Base-by-base conservation (phyloP, 192 early-diverging fungal genomes). In the Lunasporangiospora selenospora region DNA sequence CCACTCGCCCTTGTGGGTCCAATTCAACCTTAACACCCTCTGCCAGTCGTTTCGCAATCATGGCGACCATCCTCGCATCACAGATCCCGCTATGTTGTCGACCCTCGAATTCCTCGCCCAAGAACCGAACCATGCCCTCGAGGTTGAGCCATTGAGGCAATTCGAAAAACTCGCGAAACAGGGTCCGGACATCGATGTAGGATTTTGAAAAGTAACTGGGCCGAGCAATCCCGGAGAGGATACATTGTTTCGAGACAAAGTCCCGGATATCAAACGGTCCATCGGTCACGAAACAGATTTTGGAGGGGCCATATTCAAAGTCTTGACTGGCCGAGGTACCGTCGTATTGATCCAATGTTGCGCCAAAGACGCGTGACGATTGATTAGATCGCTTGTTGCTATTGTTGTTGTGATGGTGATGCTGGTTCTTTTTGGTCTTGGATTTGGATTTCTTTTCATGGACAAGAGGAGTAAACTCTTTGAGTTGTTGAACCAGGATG, bases 221-320 rank as follows among this genome's bases (percentile, higher is more conserved):
- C 23, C 82, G 64, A 24, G 57, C 23, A 21, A 89, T 79, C n/a
- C 67, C 18, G 5, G 83, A 85, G 31, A 80, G 65, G 0, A 51
- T 39, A 53, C 89, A 92, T 75, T 95, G 90, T 59, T 92, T 92
- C 19, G 76, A 65, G n/a, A 95, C 79, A 71, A 95, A 95, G 46
- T 93, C 89, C 8, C 89, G 83, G 40, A 95, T 84, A 61, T 95
- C 93, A 80, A 88, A 94, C 0, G 91, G 90, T 3, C 91, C 91
- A 75, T 82, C 88, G 8, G 59, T 62, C 6, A 73, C 53, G 10
- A 73, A 73, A 37, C 60, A 61, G 30, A 58, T 63, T n/a, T n/a
- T n/a, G 3, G 60, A 46, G 30, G 60, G 53, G 0, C 49, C 69
- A 18, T 73, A 73, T 2, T 19, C 27, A 8, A 73, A 73, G 19